A percentile compares a stretch with the other conserved stretches of the same genome.
phyloP scores from a whole-genome alignment of 495 filamentous ascomycete genomes.

The Polyplosphaeria fusca region DNA sequence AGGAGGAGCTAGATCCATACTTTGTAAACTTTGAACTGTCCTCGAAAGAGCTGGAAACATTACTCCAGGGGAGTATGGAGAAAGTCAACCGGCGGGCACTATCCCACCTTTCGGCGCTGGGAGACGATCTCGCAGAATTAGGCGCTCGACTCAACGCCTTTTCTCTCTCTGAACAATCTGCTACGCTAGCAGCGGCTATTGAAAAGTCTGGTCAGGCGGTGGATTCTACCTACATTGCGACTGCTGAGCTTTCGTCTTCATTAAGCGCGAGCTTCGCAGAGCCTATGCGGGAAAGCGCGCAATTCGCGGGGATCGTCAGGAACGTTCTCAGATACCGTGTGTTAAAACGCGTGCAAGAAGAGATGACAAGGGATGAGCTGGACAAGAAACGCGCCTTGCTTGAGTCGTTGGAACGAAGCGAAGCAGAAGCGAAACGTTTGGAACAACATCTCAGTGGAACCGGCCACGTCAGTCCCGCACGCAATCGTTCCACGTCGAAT shows the following conservation, averaged over 20 bases:
- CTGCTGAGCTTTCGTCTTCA: conserved; percentile 79
- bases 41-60: conserved; percentile 79
- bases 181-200: conserved; percentile 85
- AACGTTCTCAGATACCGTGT: conserved; percentile 82
- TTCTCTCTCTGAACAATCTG: conserved; percentile 84
- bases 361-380: conserved; percentile 92
- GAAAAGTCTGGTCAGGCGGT: conserved; percentile 92
- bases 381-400: conserved; percentile 74
- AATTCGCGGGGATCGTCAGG: conserved; percentile 92
- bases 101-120: conserved; percentile 73
- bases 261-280: conserved; percentile 90
- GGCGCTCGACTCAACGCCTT: conserved; percentile 96
- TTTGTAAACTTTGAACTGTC: conserved; percentile 87
- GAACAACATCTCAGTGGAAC: conserved; percentile 81
- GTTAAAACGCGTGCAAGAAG: conserved; percentile 90
- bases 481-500: conserved; percentile 64
- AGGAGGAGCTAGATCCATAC: conserved; percentile 91
- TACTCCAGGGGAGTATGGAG: conserved; percentile 88
- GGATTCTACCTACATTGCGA: conserved; percentile 93
- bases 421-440: conserved; percentile 85
- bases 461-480: conserved; percentile 42
- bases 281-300: conserved; percentile 93
- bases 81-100: conserved; percentile 90
- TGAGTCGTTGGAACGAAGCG: conserved; percentile 81
- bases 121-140: conserved; percentile 86